Evolutionary conservation across 2,329 filamentous ascomycete genomes (phyloP).

Genomic region (Penicillium sp.): DNA sequence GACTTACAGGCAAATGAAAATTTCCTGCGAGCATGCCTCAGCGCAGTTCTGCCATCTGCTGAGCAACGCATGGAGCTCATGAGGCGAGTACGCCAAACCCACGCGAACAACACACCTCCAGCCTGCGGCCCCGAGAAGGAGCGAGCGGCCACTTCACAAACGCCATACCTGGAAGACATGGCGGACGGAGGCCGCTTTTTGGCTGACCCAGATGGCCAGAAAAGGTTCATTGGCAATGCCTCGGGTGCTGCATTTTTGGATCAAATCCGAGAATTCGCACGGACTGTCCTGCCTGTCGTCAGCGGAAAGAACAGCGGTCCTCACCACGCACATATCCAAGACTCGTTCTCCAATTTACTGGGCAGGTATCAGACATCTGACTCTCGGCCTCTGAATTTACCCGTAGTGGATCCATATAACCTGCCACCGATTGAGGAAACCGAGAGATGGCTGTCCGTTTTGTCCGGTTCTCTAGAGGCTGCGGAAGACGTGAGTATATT

Average conservation of each 20-base stretch:
- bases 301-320: neutral
- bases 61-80: neutral
- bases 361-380: neutral
- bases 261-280: neutral
- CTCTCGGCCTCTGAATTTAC: neutral
- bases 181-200: conserved; percentile 2
- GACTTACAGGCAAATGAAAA: neutral
- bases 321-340: neutral
- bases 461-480: neutral
- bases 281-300: neutral
- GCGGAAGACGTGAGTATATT: neutral
- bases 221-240: neutral
- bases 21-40: neutral
- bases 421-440: neutral
- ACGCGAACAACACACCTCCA: neutral
- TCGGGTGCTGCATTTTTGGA: conserved; percentile 2
- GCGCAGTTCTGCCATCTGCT: neutral
- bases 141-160: neutral
- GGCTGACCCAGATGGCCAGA: neutral
- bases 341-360: neutral
- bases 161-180: neutral
- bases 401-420: neutral
- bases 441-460: neutral
- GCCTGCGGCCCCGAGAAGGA: neutral
- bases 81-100: neutral